These are phyloP conservation scores for Strigomonas galati DNA, from an alignment of 208 protist genomes.

Conservation along the genomic window DNA sequence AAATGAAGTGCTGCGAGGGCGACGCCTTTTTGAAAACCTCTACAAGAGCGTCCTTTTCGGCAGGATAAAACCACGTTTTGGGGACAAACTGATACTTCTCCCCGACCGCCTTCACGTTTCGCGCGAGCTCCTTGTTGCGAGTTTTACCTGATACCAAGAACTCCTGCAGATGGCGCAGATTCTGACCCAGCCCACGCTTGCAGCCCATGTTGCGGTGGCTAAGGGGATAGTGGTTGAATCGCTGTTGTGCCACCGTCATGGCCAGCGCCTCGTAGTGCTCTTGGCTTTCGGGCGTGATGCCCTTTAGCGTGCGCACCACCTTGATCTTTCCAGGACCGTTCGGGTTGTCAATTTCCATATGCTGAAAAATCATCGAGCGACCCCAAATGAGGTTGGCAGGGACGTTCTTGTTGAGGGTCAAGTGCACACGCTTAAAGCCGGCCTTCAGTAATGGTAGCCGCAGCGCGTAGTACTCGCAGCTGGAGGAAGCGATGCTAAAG, in stretches of 20 bases:
- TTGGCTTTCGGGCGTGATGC: conserved; percentile 9
- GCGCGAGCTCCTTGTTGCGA: conserved; percentile 2
- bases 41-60: conserved; percentile 50
- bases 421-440: conserved; percentile 64
- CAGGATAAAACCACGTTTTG: conserved; percentile 80
- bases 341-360: conserved; percentile 11
- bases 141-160: background rate
- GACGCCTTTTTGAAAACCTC: conserved; percentile 34
- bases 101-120: background rate
- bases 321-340: background rate
- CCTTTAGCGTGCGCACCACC: background rate
- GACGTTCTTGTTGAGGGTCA: conserved; percentile 16
- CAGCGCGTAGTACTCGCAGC: conserved; percentile 96
- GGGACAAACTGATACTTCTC: conserved; percentile 61
- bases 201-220: conserved; percentile 80
- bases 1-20: conserved; percentile 62
- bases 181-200: conserved; percentile 76
- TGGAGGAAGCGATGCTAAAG: conserved; percentile 71
- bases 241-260: conserved; percentile 25
- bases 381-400: conserved; percentile 75
- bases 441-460: conserved; percentile 88
- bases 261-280: conserved; percentile 19
- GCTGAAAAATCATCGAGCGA: conserved; percentile 49
- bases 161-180: conserved; percentile 27
- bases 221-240: conserved; percentile 87